Conservation (phyloP, 169 alveolate species). For the Eimeria zaria region DNA sequence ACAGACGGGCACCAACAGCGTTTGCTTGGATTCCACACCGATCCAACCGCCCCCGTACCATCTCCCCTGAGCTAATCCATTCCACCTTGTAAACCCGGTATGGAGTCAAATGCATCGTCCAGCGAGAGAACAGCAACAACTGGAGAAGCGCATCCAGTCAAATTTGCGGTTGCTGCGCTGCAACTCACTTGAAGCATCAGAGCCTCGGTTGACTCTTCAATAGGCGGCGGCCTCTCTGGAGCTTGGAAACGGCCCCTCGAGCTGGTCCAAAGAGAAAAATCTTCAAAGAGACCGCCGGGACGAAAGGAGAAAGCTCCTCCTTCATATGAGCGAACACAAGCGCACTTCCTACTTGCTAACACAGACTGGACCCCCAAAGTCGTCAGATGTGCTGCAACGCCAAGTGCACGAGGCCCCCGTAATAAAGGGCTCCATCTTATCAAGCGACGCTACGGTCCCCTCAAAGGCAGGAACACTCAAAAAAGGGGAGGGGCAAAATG, state of each 20-base stretch:
- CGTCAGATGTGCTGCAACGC: neutral
- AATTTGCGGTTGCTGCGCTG: neutral
- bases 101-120: neutral
- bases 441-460: neutral
- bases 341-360: neutral
- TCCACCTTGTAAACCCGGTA: neutral
- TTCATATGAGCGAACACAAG: neutral
- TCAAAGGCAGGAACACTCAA: neutral
- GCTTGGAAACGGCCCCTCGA: slow-evolving; percentile 4
- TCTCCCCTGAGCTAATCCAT: neutral
- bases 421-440: neutral
- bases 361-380: neutral
- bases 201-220: slow-evolving; percentile 73
- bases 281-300: slow-evolving; percentile 33
- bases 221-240: slow-evolving; percentile 83
- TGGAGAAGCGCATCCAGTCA: neutral
- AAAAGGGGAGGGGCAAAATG: neutral
- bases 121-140: neutral
- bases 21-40: neutral
- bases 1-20: neutral
- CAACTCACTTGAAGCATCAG: slow-evolving; percentile 46
- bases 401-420: neutral
- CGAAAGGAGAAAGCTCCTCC: slow-evolving; percentile 1
- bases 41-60: neutral
- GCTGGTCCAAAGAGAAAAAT: neutral